Percentiles rank a stretch among this genome's conserved stretches.
Conservation (phyloP, 1,284 basidiomycete genomes). For the Apiotrichum laibachii region DNA sequence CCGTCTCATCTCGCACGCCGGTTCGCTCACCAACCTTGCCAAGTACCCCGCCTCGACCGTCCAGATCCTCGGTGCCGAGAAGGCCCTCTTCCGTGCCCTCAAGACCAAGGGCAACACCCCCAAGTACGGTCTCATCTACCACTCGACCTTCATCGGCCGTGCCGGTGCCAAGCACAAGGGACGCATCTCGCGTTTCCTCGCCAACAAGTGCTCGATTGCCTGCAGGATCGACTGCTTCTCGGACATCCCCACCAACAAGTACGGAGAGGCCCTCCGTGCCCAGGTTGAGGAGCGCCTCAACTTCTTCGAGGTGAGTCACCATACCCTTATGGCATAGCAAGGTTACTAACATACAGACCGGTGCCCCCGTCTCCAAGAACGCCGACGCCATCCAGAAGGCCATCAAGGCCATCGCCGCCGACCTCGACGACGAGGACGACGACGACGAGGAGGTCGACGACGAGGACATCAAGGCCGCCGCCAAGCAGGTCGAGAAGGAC, state of each 20-base stretch:
- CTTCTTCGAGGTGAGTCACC: slow-evolving; percentile 70
- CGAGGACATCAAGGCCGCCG: slow-evolving; percentile 36
- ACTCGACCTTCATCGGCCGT: slow-evolving; percentile 92
- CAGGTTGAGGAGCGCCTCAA: slow-evolving; percentile 95
- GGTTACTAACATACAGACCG: slow-evolving; percentile 54
- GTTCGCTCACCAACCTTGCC: slow-evolving; percentile 91
- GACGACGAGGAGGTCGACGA: slow-evolving; percentile 63
- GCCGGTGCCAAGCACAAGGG: slow-evolving; percentile 96
- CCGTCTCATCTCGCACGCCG: slow-evolving; percentile 94
- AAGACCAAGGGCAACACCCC: slow-evolving; percentile 99
- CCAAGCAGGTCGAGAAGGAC: slow-evolving; percentile 55
- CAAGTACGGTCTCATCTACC: slow-evolving; percentile 92
- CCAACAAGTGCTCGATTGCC: slow-evolving; percentile 99
- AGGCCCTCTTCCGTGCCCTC: slow-evolving; percentile 93
- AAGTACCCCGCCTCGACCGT: slow-evolving; percentile 99
- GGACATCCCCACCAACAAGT: slow-evolving; percentile 84
- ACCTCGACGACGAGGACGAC: slow-evolving; percentile 65
- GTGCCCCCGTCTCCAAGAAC: slow-evolving; percentile 77
- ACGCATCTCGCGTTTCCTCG: slow-evolving; percentile 94
- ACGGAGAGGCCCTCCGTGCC: slow-evolving; percentile 85
- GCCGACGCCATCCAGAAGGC: slow-evolving; percentile 86
- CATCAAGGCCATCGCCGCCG: slow-evolving; percentile 67
- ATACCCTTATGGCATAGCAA: neutral
- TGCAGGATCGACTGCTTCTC: slow-evolving; percentile 96
- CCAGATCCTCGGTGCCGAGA: slow-evolving; percentile 97